Base-by-base conservation (phyloP, 495 filamentous ascomycete species). In the Apiosordaria backusii region DNA sequence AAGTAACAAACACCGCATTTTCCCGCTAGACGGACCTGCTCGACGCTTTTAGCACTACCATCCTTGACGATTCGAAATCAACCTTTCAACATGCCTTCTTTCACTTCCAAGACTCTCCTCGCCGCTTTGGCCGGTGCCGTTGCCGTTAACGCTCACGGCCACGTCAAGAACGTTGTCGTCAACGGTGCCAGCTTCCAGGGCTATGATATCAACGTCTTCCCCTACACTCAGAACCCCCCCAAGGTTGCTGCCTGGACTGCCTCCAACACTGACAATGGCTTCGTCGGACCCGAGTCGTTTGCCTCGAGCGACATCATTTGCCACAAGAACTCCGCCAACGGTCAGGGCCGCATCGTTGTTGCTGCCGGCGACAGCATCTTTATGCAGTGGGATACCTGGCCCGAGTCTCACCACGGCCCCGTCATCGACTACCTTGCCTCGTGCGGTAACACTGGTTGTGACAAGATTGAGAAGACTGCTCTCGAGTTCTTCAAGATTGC, bases 401-500 rank as follows among this genome's bases (percentile, higher is more conserved):
- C 80, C 16, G 78, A 79, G 22, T 70, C 65, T 21, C 79, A 80
- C 73, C 70, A 80, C 57, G 89, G 90, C 9, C 89, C 89, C 21
- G 87, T 89, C 71, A 86, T 91, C 69, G 85, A 86, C 75, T 92
- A 92, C 74, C 76, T 95, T 4, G 91, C 90, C 65, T 83, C 85
- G 67, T 92, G 90, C 83, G 82, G 68, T 54, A 22, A 83, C 64
- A 87, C 86, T n/a, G 80, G 87, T 63, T 92, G 89, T 80, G 79
- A 83, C 57, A 82, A 74, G 2, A 89, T 86, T 16, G 85, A 91
- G 78, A 88, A 89, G 81, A 83, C 79, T 4, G 68, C 71, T 1
- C 84, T 93, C 24, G 77, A 89, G 72, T 93, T 88, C 79, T 90
- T 93, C 83, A 92, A 93, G 85, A 89, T 93, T 68, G 83, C 83